Evolutionary conservation across 2,329 filamentous ascomycete genomes (phyloP), one percentile per base, ranked within the genome.

Genomic region (Coniochaeta hoffmannii): DNA sequence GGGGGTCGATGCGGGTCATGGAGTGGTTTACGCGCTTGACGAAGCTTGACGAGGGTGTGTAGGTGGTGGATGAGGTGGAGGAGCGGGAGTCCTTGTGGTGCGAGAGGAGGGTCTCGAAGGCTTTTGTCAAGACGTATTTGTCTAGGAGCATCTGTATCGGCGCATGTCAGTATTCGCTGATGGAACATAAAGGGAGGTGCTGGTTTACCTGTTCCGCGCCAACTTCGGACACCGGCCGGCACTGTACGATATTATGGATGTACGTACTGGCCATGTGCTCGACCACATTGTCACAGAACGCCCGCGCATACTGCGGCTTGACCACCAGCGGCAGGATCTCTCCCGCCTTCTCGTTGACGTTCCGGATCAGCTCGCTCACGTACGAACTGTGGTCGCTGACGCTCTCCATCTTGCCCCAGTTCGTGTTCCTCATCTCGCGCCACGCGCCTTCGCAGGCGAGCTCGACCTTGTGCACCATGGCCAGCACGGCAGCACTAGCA

Each of bases 341-440:
- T 28, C 80, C 80, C 14, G 88, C 82, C 60, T 85, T 86, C 4
- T 78, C 75, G 65, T 91, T 89, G 57, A 95, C 80, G 56, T 85
- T 83, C 53, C 80, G 81, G 50, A 96, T 73, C 2, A 99, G 77
- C 68, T 96, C 90, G 9, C 85, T 83, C 26, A 97, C 90, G 64
- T 97, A 99, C 0, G 88, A 86, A 71, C 91, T 97, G 67, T 97
- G 91, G 68, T 99, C 94, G 46, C 90, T 90, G 4, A 96, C 94
- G 57, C 82, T 88, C 63, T 97, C 94, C 77, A 99, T 89, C 60
- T 88, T 91, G 69, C 87, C 89, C 94, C 94, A 99, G 51, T 92
- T 89, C 0, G 88, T 96, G 67, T 97, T 96, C 60, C 87, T 88
- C 94, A 99, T 99, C 74, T 97, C 94, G 56, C 92, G 84, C 94